Evolutionary conservation across 441 rosid genomes (phyloP).

Genomic region (Erodium moschatum): DNA sequence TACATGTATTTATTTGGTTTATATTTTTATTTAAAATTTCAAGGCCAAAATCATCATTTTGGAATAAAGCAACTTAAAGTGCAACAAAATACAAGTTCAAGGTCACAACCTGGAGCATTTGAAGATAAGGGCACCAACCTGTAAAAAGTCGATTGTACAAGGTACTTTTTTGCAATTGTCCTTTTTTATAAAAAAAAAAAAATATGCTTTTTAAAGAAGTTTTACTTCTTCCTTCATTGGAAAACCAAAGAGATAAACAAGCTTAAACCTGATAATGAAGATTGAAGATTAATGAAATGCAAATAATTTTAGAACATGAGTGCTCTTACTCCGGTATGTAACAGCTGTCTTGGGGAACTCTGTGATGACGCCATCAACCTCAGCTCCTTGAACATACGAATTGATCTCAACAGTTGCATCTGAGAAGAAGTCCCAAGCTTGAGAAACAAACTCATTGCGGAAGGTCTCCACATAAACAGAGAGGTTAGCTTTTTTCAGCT

Average conservation of each 20-base stretch:
- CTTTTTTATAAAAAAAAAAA: no score
- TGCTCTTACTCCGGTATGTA: conserved; percentile 37
- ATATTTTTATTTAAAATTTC: no score
- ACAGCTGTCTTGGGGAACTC: conserved; percentile 51
- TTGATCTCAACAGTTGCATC: conserved; percentile 46
- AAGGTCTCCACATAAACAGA: conserved; percentile 35
- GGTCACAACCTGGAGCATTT: no score
- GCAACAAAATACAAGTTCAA: no score
- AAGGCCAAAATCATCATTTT: no score
- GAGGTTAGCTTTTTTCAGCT: conserved; percentile 30
- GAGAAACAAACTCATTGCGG: conserved; percentile 39
- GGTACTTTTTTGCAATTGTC: neutral
- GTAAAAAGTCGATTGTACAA: no score
- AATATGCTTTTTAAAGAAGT: neutral
- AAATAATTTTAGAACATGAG: neutral
- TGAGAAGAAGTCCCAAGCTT: conserved; percentile 33
- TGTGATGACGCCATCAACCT: conserved; percentile 39
- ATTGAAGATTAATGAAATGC: neutral
- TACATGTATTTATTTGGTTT: no score
- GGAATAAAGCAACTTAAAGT: no score
- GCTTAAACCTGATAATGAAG: neutral
- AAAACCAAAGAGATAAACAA: neutral
- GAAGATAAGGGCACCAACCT: no score
- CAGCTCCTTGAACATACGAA: conserved; percentile 19
- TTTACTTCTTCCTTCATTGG: neutral